Percentiles rank a stretch among this genome's conserved stretches.
Conservation (phyloP, 257 asterid genomes). For the Nemophila menziesii region DNA sequence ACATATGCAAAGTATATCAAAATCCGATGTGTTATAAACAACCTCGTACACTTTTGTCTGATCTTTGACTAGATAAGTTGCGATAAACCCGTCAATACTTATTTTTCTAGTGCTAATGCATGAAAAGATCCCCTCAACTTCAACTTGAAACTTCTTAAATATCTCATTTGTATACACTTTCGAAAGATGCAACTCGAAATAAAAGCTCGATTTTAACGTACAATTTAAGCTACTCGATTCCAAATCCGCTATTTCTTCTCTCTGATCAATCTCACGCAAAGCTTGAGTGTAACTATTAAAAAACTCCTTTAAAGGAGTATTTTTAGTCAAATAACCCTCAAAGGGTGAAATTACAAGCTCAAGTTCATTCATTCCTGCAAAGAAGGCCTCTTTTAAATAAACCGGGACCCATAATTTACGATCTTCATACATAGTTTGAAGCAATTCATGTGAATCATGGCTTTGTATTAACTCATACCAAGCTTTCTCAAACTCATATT, state of each 20-base stretch:
- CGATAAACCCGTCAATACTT: conserved; percentile 23
- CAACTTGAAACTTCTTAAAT: conserved; percentile 31
- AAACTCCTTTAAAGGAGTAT: conserved; percentile 35
- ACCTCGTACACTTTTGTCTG: conserved; percentile 38
- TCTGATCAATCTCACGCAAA: conserved; percentile 25
- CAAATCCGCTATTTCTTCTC: conserved; percentile 30
- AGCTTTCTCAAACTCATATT: conserved; percentile 42
- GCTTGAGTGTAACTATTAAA: conserved; percentile 25
- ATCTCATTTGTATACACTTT: conserved; percentile 30
- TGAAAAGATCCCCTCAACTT: conserved; percentile 39
- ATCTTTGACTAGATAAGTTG: conserved; percentile 33
- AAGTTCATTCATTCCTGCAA: conserved; percentile 27
- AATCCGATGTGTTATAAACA: conserved; percentile 23
- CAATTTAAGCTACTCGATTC: conserved; percentile 28
- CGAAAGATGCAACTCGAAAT: conserved; percentile 37
- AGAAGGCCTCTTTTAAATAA: conserved; percentile 35
- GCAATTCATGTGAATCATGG: conserved; percentile 28
- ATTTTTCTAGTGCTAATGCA: conserved; percentile 25
- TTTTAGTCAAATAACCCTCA: conserved; percentile 24
- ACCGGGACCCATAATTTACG: conserved; percentile 52
- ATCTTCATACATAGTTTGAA: conserved; percentile 33
- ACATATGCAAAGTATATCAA: conserved; percentile 34
- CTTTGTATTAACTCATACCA: conserved; percentile 34
- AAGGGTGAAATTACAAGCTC: conserved; percentile 29
- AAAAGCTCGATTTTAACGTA: conserved; percentile 31